Conservation (phyloP, 2,329 filamentous ascomycete species). For the Trichoderma sp. region DNA sequence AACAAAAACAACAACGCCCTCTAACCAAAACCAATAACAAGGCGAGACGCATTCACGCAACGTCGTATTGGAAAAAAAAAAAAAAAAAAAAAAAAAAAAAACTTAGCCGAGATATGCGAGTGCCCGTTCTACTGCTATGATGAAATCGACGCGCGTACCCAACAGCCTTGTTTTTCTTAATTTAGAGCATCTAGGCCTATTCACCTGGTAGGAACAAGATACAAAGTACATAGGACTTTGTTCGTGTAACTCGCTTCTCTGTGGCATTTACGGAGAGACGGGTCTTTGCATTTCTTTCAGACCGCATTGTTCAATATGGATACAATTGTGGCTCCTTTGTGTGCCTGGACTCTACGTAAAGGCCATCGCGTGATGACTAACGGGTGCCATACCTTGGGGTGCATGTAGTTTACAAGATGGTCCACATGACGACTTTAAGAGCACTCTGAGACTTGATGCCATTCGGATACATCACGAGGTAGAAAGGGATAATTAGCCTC, state of each 20-base stretch:
- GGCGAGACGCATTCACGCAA: neutral
- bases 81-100: neutral
- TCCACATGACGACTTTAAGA: slow-evolving; percentile 4
- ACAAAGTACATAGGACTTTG: neutral
- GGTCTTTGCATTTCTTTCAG: neutral
- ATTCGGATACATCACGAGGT: slow-evolving; percentile 14
- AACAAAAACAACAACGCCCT: neutral
- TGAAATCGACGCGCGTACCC: neutral
- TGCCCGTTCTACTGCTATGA: neutral
- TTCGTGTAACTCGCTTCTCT: neutral
- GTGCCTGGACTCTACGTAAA: neutral
- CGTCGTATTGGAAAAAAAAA: neutral
- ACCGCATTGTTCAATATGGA: neutral
- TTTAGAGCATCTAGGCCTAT: neutral
- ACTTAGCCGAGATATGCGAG: neutral
- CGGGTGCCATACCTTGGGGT: neutral
- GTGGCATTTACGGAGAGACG: neutral
- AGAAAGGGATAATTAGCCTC: neutral
- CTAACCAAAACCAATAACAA: neutral
- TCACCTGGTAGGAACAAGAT: too few species aligned
- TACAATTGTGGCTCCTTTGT: neutral
- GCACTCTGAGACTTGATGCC: neutral
- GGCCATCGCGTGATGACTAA: slow-evolving; percentile 10
- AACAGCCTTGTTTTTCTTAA: neutral
- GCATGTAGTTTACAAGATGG: neutral